Evolutionary conservation across 306 rosid genomes (phyloP).

Genomic region (Erythrophleum fordii): DNA sequence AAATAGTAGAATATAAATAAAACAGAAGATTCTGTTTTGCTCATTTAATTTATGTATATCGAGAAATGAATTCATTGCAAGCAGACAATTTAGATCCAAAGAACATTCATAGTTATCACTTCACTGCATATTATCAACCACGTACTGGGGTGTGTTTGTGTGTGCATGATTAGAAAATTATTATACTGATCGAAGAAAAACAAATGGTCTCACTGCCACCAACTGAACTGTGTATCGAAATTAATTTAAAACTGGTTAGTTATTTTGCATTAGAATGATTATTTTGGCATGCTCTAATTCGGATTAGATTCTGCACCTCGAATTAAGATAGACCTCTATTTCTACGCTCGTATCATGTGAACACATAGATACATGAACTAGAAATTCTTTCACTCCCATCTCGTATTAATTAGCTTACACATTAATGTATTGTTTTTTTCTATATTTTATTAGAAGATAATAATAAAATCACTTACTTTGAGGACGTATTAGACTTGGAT

Average conservation of each 20-base stretch:
- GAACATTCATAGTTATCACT: neutral
- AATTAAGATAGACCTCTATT: neutral
- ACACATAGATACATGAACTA: constrained; percentile 4
- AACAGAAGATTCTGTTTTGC: neutral
- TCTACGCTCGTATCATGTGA: constrained; percentile 33
- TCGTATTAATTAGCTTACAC: neutral
- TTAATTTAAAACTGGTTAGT: neutral
- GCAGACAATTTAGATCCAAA: neutral
- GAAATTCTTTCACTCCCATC: neutral
- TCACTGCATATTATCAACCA: neutral
- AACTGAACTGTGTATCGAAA: neutral
- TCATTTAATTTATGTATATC: neutral
- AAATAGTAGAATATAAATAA: neutral
- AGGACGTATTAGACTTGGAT: neutral
- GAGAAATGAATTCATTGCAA: constrained; percentile 10
- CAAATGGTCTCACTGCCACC: neutral
- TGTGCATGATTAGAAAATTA: neutral
- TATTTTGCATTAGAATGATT: neutral
- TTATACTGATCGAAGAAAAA: neutral
- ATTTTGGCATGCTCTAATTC: neutral
- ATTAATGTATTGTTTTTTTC: neutral
- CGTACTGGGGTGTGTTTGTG: neutral
- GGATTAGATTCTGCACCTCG: constrained; percentile 42
- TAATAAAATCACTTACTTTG: neutral
- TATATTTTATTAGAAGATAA: neutral